Conservation (phyloP, 2,329 filamentous ascomycete genomes). For the Karstenula rhodostoma region DNA sequence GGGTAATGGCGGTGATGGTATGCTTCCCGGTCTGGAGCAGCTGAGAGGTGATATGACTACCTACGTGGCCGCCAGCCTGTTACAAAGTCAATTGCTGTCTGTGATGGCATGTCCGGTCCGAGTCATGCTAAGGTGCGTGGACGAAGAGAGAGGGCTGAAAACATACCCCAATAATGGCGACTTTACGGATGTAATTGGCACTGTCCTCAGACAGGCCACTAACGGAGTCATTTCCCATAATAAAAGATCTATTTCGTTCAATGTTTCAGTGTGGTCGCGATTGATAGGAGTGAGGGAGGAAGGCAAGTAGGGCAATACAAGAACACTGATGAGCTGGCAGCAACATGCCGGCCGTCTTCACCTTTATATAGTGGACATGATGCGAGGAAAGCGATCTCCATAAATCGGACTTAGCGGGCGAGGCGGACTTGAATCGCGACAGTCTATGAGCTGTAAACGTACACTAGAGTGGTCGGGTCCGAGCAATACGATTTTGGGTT, state of each 20-base stretch:
- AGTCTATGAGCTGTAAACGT: background rate
- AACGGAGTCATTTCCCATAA: background rate
- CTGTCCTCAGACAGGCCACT: background rate
- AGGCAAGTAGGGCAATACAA: background rate
- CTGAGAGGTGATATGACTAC: background rate
- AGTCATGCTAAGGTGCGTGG: too few species aligned
- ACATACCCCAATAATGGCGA: conserved; percentile 12
- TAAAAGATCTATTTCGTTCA: background rate
- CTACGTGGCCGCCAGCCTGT: conserved; percentile 10
- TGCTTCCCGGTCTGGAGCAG: conserved; percentile 50
- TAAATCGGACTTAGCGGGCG: background rate
- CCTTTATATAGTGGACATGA: background rate
- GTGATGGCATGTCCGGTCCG: background rate
- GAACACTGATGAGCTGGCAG: background rate
- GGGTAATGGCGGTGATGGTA: conserved; percentile 60
- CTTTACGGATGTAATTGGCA: background rate
- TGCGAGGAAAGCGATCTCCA: background rate
- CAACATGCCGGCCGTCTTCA: background rate
- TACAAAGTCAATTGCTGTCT: background rate
- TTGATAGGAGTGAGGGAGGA: background rate
- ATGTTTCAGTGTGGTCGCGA: background rate
- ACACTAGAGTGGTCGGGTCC: background rate
- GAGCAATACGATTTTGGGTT: background rate
- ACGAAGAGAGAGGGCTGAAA: background rate
- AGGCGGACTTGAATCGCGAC: background rate